Base-by-base conservation (phyloP, 2,329 filamentous ascomycete species). In the Metarhizium robertsii region DNA sequence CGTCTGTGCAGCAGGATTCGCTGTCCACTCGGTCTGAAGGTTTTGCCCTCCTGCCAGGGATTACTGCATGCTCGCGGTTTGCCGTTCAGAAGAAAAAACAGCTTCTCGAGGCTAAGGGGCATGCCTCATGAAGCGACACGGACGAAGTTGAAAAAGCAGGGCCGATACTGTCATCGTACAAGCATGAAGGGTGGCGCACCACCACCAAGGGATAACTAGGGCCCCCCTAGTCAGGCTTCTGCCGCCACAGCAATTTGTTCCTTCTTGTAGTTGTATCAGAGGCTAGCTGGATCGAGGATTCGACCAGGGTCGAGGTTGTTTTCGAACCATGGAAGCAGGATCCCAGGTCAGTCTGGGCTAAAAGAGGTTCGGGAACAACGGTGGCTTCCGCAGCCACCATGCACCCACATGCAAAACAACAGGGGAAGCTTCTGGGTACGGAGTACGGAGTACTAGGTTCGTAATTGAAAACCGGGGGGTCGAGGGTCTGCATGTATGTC, bases 161-260 rank as follows among this genome's bases (percentile, higher is more conserved):
- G 43, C 55, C 55, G 55, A 57, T 55, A 53, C 49, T 5, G 32
- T 53, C 45, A 43, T 57, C 50, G 53, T 50, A 57, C 55, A 57
- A 55, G 49, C 43, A 16, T n/a, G 34, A n/a, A 36, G 45, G 43
- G 30, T 48, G 45, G 45, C 45, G 45, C 25, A 25, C 25, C 25
- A 25, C 45, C 45, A 48, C 13, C 45, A 6, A 48, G 25, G 20
- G 2, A 7, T 25, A 16, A 18, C 7, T n/a, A 30, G 25, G 25
- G 25, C 25, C 25, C 25, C 11, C 4, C 25, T 46, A 2, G 13
- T 3, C 45, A 6, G 14, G 45, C 8, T 14, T 29, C 13, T 48
- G 6, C 20, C 25, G 25, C 25, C 45, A 30, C 20, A 48, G 45
- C 18, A 13, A 48, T 25, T 46, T 46, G 43, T n/a, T n/a, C 18